Percentiles rank a stretch among this genome's conserved stretches.
Evolutionary conservation across 2,329 filamentous ascomycete species (phyloP).

Genomic region (Pseudogymnoascus sp.): DNA sequence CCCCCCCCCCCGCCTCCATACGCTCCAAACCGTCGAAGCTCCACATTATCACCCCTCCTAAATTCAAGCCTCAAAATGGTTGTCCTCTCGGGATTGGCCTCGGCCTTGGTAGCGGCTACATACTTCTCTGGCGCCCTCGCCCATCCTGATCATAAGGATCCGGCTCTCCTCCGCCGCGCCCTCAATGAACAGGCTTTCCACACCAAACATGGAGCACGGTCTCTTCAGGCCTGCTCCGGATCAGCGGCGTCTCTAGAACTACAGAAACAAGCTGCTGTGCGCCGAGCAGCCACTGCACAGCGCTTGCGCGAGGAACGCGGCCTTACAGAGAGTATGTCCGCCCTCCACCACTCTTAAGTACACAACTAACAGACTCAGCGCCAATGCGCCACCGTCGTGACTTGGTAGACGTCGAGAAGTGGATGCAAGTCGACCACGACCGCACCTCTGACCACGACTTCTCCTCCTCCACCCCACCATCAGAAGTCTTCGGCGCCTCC

Average conservation of each 20-base stretch:
- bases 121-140: not conserved
- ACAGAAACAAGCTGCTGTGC: not conserved
- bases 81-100: not conserved
- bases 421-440: not conserved
- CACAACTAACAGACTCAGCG: not conserved
- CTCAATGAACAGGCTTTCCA: not conserved
- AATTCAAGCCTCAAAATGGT: not conserved
- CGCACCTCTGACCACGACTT: not conserved
- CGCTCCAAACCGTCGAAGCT: not conserved
- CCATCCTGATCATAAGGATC: not conserved
- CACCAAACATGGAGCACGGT: not conserved
- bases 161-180: not conserved
- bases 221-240: not conserved
- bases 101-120: not conserved
- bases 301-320: not conserved
- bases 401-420: not conserved
- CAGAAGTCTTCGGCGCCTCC: not conserved
- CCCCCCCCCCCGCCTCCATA: not conserved
- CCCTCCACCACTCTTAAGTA: not conserved
- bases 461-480: not conserved
- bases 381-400: not conserved
- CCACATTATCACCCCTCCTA: not conserved
- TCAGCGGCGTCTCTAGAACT: not conserved
- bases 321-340: not conserved
- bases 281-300: not conserved